phyloP scores from a whole-genome alignment of 768 basidiomycete species.

The Trametes cingulata region DNA sequence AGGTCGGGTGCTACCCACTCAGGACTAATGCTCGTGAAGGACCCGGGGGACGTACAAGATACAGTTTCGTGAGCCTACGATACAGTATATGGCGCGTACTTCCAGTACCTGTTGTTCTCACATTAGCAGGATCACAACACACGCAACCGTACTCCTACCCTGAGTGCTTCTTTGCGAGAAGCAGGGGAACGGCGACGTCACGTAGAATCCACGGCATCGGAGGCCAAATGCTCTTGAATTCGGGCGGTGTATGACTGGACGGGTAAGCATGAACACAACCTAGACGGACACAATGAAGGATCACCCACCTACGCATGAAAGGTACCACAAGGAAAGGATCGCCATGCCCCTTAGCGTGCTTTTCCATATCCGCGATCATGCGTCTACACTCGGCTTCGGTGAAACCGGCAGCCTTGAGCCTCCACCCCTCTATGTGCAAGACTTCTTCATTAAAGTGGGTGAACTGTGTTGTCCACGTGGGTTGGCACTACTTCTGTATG shows the following conservation, averaged over 20 bases:
- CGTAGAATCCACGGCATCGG: conserved; percentile 41
- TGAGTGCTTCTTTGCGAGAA: conserved; percentile 36
- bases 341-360: conserved; percentile 36
- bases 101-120: conserved; percentile 36
- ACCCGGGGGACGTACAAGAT: no score
- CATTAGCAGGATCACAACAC: background rate
- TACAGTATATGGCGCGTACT: conserved; percentile 38
- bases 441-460: conserved; percentile 41
- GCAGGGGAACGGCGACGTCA: conserved; percentile 38
- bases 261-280: background rate
- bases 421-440: conserved; percentile 34
- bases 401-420: conserved; percentile 32
- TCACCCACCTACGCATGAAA: conserved; percentile 38
- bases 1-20: no score
- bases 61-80: conserved; percentile 19
- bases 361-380: conserved; percentile 31
- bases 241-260: conserved; percentile 40
- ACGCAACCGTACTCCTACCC: conserved; percentile 31
- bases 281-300: background rate
- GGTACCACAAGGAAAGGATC: conserved; percentile 38
- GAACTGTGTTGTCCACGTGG: conserved; percentile 27
- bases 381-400: conserved; percentile 30
- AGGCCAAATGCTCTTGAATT: conserved; percentile 40
- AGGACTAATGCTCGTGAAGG: no score
- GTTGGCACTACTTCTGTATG: background rate